Percentiles rank a stretch among this genome's conserved stretches.
Evolutionary conservation across 371 early-diverging fungal species (phyloP).

Genomic region (Apophysomyces ossiformis): DNA sequence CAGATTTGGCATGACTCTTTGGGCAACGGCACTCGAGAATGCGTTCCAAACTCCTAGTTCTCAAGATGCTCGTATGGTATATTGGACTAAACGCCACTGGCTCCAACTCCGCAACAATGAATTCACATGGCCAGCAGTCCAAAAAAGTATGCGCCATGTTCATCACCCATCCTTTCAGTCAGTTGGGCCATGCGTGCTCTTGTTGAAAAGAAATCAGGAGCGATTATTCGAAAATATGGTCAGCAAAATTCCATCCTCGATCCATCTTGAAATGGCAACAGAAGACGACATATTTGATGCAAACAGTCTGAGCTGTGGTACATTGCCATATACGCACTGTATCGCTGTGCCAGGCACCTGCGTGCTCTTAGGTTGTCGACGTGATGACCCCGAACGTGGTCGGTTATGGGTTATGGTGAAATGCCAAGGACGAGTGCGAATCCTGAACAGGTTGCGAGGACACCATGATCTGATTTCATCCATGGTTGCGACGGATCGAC

Average conservation of each 20-base stretch:
- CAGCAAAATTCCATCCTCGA: not conserved
- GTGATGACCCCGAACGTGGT: constrained; percentile 7
- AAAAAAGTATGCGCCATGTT: not conserved
- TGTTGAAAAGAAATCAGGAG: not conserved
- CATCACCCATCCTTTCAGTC: not conserved
- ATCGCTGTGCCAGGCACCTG: constrained; percentile 7
- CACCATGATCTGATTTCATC: constrained; percentile 9
- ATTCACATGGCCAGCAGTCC: constrained; percentile 6
- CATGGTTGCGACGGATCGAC: constrained; percentile 6
- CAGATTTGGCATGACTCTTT: not conserved
- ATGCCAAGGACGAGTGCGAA: not conserved
- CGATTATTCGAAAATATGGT: not conserved
- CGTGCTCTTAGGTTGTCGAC: constrained; percentile 5
- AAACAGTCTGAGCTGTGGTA: constrained; percentile 10
- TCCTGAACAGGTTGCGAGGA: not conserved
- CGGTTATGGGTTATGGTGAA: constrained; percentile 11
- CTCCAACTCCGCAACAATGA: not conserved
- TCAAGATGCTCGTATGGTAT: constrained; percentile 1
- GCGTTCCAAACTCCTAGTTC: not conserved
- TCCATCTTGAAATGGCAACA: not conserved
- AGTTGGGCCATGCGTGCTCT: not conserved
- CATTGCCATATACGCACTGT: constrained; percentile 12
- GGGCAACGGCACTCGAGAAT: constrained; percentile 8
- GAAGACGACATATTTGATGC: not conserved
- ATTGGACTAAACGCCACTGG: constrained; percentile 14